Evolutionary conservation across 2,329 filamentous ascomycete genomes (phyloP).

Genomic region (Gnomoniopsis smithogilvyi): DNA sequence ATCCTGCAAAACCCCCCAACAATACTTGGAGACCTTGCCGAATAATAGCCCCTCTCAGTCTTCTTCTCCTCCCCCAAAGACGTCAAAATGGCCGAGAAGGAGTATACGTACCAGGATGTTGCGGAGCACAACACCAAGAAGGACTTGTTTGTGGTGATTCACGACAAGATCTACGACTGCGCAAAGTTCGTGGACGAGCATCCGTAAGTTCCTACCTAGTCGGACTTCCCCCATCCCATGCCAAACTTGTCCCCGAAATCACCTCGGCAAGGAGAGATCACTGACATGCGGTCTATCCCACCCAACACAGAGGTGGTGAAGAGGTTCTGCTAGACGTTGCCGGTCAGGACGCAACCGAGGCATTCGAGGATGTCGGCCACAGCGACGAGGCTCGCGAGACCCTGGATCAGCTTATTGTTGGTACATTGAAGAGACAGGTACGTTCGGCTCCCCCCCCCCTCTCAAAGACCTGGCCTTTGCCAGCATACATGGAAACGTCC

Average conservation of each 20-base stretch:
- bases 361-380: slow-evolving; percentile 99
- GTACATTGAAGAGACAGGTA: slow-evolving; percentile 78
- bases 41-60: background rate
- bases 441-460: slow-evolving; percentile 27
- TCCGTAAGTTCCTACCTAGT: slow-evolving; percentile 56
- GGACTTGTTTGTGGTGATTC: slow-evolving; percentile 86
- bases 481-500: background rate
- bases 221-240: slow-evolving; percentile 11
- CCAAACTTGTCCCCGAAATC: slow-evolving; percentile 3
- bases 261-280: slow-evolving; percentile 7
- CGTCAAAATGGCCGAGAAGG: slow-evolving; percentile 39
- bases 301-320: slow-evolving; percentile 76
- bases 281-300: slow-evolving; percentile 23
- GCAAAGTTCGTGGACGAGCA: slow-evolving; percentile 95
- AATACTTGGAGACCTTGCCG: background rate
- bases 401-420: slow-evolving; percentile 72
- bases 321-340: slow-evolving; percentile 95
- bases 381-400: slow-evolving; percentile 97
- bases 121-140: slow-evolving; percentile 88
- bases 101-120: slow-evolving; percentile 77
- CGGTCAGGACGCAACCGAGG: slow-evolving; percentile 94
- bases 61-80: slow-evolving; percentile 10
- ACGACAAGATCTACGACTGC: slow-evolving; percentile 94
- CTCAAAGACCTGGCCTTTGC: background rate
- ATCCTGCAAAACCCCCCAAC: background rate